phyloP scores from a whole-genome alignment of 805 yeast species.

The Candida nitratophila region DNA sequence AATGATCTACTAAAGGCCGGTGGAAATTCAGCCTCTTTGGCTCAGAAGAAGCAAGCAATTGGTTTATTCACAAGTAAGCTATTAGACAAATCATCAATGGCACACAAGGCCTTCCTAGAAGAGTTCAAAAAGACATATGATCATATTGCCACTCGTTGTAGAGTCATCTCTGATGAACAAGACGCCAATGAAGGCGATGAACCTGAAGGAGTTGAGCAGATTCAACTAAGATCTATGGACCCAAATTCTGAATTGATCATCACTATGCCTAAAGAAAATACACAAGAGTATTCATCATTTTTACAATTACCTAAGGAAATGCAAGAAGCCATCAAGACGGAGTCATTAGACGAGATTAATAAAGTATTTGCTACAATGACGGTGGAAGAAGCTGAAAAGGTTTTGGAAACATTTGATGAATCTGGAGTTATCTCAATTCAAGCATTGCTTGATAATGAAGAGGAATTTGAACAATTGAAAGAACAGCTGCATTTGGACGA shows the following conservation, averaged over 20 bases:
- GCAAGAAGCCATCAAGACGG: slow-evolving; percentile 71
- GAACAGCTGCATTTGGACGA: slow-evolving; percentile 27
- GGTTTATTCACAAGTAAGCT: slow-evolving; percentile 64
- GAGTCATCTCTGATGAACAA: slow-evolving; percentile 51
- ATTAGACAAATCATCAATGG: slow-evolving; percentile 47
- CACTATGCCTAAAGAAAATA: slow-evolving; percentile 54
- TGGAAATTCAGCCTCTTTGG: slow-evolving; percentile 10
- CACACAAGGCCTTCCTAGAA: slow-evolving; percentile 58
- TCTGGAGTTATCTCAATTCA: slow-evolving; percentile 81
- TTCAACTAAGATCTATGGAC: slow-evolving; percentile 84
- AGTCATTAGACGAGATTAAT: slow-evolving; percentile 71
- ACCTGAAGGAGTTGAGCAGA: slow-evolving; percentile 63
- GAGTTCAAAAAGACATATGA: slow-evolving; percentile 69
- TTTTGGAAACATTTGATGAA: slow-evolving; percentile 67
- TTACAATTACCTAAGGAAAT: slow-evolving; percentile 50
- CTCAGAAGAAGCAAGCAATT: slow-evolving; percentile 33
- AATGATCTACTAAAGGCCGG: slow-evolving; percentile 24
- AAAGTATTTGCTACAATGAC: slow-evolving; percentile 68
- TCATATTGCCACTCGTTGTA: slow-evolving; percentile 74
- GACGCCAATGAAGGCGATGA: slow-evolving; percentile 24
- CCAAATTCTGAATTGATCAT: slow-evolving; percentile 72
- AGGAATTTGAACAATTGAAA: slow-evolving; percentile 51
- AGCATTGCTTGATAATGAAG: slow-evolving; percentile 66
- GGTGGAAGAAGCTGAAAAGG: slow-evolving; percentile 71
- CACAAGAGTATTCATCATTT: slow-evolving; percentile 48